Percentiles rank a stretch among this genome's conserved stretches.
These are phyloP conservation scores for Boletus speciosus DNA, from an alignment of 768 basidiomycete genomes.

Conservation along the genomic window DNA sequence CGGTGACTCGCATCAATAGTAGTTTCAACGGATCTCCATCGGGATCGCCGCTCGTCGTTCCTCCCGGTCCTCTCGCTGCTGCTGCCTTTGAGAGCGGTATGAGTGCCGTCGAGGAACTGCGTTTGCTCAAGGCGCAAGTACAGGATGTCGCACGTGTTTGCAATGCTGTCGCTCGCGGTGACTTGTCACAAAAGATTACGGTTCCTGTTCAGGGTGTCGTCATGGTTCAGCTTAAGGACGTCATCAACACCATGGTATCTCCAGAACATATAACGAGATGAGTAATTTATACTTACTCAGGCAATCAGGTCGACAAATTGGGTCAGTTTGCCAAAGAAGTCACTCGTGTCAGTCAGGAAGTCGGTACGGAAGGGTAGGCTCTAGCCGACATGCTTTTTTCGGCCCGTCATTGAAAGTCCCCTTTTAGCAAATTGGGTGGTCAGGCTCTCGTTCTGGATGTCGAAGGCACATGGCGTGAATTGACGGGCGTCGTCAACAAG, in stretches of 20 bases:
- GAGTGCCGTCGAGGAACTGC: conserved; percentile 74
- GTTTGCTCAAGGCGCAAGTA: conserved; percentile 78
- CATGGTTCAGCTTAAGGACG: conserved; percentile 79
- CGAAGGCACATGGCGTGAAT: conserved; percentile 86
- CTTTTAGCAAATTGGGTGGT: conserved; percentile 68
- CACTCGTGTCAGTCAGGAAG: conserved; percentile 80
- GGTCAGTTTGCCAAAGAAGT: conserved; percentile 91
- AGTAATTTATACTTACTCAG: conserved; percentile 11
- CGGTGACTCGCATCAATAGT: conserved; percentile 30
- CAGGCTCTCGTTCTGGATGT: conserved; percentile 85
- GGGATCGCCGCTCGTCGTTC: conserved; percentile 43
- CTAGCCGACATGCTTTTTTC: conserved; percentile 9
- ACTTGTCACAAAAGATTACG: conserved; percentile 74
- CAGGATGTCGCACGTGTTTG: conserved; percentile 79
- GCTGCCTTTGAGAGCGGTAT: conserved; percentile 59
- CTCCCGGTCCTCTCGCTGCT: conserved; percentile 53
- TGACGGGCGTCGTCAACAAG: conserved; percentile 81
- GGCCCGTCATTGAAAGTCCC: conserved; percentile 15
- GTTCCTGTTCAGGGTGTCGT: conserved; percentile 75
- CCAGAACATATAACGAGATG: neutral
- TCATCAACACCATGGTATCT: conserved; percentile 64
- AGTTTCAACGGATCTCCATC: conserved; percentile 28
- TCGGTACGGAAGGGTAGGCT: conserved; percentile 71
- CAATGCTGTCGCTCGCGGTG: conserved; percentile 74
- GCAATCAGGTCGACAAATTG: conserved; percentile 57